Evolutionary conservation across 306 rosid genomes (phyloP).

Genomic region (Quercus bicolor): DNA sequence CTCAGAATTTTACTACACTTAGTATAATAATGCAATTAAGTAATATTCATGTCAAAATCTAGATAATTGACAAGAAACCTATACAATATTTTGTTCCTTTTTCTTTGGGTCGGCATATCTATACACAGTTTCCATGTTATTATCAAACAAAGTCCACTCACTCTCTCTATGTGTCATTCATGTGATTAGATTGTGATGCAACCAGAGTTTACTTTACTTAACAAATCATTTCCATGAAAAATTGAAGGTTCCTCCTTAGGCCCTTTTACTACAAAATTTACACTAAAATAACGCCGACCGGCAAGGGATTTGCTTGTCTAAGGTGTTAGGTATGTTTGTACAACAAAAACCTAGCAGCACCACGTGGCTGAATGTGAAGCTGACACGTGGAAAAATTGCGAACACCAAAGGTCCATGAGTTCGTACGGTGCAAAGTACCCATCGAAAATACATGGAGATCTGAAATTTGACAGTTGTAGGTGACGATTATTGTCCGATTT

Average conservation of each 20-base stretch:
- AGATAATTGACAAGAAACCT: too few relatives aligned
- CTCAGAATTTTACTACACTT: too few relatives aligned
- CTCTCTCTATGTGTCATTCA: not conserved
- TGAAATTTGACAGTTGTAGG: constrained; percentile 29
- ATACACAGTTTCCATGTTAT: too few relatives aligned
- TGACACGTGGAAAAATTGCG: constrained; percentile 16
- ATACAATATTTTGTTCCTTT: too few relatives aligned
- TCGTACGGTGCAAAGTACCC: constrained; percentile 43
- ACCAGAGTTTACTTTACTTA: not conserved
- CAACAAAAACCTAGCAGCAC: constrained; percentile 15
- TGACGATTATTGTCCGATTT: constrained; percentile 12
- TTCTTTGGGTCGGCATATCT: too few relatives aligned
- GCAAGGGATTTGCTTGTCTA: constrained; percentile 30
- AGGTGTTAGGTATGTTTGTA: constrained; percentile 13
- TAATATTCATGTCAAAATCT: too few relatives aligned
- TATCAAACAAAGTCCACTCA: too few relatives aligned
- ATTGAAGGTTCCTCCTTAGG: not conserved
- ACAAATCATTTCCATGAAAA: not conserved
- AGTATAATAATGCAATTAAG: too few relatives aligned
- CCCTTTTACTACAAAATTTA: not conserved
- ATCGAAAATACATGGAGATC: constrained; percentile 7
- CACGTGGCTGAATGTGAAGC: constrained; percentile 1
- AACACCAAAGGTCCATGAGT: not conserved
- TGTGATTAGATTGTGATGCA: not conserved
- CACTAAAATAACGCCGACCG: constrained; percentile 7